These are phyloP conservation scores for Solanum bulbocastanum DNA, from an alignment of 257 asterid genomes.

Conservation along the genomic window DNA sequence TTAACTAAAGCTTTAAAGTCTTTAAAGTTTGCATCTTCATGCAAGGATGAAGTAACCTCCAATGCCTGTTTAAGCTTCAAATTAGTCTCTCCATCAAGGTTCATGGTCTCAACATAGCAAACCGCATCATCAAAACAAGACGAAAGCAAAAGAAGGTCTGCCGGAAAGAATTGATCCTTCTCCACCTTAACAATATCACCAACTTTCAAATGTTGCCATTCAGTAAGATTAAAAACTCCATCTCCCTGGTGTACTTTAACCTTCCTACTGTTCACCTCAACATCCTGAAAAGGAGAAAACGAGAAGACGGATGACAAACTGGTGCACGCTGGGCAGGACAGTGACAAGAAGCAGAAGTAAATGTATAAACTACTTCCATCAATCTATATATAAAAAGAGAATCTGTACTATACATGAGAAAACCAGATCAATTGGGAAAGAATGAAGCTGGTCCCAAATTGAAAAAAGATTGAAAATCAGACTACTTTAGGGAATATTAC, in stretches of 20 bases:
- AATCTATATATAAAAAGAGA: not conserved
- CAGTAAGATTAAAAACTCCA: slow-evolving; percentile 44
- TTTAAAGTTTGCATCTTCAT: slow-evolving; percentile 31
- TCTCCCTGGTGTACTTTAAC: slow-evolving; percentile 58
- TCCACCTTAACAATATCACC: slow-evolving; percentile 81
- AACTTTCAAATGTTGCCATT: slow-evolving; percentile 74
- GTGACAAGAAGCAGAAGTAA: not conserved
- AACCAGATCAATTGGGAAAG: not conserved
- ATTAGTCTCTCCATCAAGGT: slow-evolving; percentile 91
- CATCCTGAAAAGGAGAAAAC: slow-evolving; percentile 38
- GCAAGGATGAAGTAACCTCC: slow-evolving; percentile 49
- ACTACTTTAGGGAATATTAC: not conserved
- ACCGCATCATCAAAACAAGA: slow-evolving; percentile 78
- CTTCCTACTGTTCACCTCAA: slow-evolving; percentile 71
- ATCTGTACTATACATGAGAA: not conserved
- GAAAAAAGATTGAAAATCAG: not conserved
- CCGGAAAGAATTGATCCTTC: slow-evolving; percentile 85
- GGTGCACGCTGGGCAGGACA: not conserved
- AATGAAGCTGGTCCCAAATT: not conserved
- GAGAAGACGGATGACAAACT: not conserved
- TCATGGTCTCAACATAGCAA: slow-evolving; percentile 96
- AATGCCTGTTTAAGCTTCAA: slow-evolving; percentile 74
- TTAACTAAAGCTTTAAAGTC: slow-evolving; percentile 56
- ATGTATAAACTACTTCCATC: not conserved
- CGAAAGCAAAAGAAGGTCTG: slow-evolving; percentile 76